Conservation (phyloP, 345 rosid species). For the Rubroshorea leprosula region DNA sequence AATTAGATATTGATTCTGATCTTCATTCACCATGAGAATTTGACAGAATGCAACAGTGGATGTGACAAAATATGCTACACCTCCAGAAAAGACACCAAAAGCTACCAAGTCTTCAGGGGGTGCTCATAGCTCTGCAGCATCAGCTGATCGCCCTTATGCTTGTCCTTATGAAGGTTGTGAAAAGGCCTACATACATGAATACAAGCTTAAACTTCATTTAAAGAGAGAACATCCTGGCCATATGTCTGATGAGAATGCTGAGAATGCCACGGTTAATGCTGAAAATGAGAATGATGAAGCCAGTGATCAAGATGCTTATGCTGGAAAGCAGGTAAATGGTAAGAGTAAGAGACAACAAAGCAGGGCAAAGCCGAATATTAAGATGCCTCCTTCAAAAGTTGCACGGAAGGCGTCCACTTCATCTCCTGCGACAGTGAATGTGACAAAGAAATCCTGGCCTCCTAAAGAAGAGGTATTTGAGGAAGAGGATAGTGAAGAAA, state of each 20-base stretch:
- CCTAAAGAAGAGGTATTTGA: conserved; percentile 48
- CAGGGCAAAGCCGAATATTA: conserved; percentile 57
- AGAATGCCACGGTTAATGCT: conserved; percentile 40
- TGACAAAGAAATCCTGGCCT: conserved; percentile 57
- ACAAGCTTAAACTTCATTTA: conserved; percentile 94
- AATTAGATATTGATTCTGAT: conserved; percentile 5
- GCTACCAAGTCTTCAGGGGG: conserved; percentile 48
- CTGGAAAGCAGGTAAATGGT: conserved; percentile 53
- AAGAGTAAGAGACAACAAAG: conserved; percentile 53
- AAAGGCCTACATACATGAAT: conserved; percentile 94
- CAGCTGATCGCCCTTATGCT: conserved; percentile 79
- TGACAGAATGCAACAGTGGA: conserved; percentile 52
- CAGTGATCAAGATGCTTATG: conserved; percentile 73
- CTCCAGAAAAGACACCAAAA: conserved; percentile 62
- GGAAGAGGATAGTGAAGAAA: conserved; percentile 89
- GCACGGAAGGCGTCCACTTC: conserved; percentile 55
- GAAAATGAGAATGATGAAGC: conserved; percentile 75
- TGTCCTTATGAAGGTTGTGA: conserved; percentile 93
- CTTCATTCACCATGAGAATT: conserved; percentile 3
- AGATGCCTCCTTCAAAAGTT: conserved; percentile 58
- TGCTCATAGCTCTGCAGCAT: conserved; percentile 46
- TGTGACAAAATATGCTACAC: conserved; percentile 50
- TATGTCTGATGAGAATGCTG: conserved; percentile 56
- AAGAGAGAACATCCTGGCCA: conserved; percentile 93
- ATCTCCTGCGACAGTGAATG: conserved; percentile 39